phyloP scores from a whole-genome alignment of 768 basidiomycete genomes.

The Termitomyces sp. region DNA sequence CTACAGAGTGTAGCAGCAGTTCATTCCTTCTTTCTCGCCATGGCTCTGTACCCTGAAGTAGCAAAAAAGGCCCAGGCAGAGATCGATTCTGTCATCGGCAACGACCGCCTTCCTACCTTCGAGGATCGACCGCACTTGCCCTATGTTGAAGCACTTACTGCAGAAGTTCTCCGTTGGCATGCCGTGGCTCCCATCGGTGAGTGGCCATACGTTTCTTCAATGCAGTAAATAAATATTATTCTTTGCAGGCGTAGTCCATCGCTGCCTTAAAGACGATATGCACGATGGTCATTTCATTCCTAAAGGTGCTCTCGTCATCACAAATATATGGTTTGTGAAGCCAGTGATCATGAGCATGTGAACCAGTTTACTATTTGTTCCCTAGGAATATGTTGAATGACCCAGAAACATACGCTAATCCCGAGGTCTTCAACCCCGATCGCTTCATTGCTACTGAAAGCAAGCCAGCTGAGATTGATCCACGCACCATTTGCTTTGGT shows the following conservation, averaged over 20 bases:
- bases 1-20: constrained; percentile 1
- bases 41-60: constrained; percentile 7
- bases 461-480: constrained; percentile 47
- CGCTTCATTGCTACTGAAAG: constrained; percentile 49
- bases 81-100: constrained; percentile 8
- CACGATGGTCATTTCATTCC: constrained; percentile 62
- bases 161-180: constrained; percentile 56
- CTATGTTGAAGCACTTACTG: constrained; percentile 54
- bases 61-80: constrained; percentile 8
- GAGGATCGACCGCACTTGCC: constrained; percentile 52
- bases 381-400: constrained; percentile 51
- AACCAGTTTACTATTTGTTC: not conserved
- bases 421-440: constrained; percentile 54
- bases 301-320: constrained; percentile 48
- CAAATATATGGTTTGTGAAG: constrained; percentile 41
- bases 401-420: constrained; percentile 46
- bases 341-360: too few relatives aligned
- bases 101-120: constrained; percentile 18
- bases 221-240: not conserved
- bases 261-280: constrained; percentile 53
- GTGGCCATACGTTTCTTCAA: not conserved
- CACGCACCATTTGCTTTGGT: constrained; percentile 60
- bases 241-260: constrained; percentile 45
- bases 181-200: constrained; percentile 39
- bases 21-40: constrained; percentile 7